Evolutionary conservation across 2,329 filamentous ascomycete genomes (phyloP).

Genomic region (Magnaporthiopsis rhizophila): DNA sequence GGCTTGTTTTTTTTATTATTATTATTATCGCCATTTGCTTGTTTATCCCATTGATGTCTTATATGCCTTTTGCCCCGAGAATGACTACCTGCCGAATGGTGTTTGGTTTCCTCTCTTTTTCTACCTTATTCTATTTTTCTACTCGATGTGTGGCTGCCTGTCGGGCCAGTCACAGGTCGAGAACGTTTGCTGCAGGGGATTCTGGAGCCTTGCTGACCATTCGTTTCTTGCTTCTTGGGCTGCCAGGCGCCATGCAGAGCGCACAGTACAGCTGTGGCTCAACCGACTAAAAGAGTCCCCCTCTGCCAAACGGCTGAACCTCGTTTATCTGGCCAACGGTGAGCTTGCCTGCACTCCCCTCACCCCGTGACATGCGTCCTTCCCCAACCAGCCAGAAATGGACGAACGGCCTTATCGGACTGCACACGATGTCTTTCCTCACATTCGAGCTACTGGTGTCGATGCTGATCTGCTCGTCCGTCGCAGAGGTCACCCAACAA

Average conservation of each 20-base stretch:
- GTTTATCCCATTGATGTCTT: not conserved
- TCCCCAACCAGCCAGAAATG: not conserved
- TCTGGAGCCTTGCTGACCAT: conserved; percentile 20
- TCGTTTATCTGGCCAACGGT: conserved; percentile 96
- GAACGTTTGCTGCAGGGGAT: not conserved
- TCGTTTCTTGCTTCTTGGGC: conserved; percentile 9
- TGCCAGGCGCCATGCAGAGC: conserved; percentile 77
- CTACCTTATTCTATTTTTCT: not conserved
- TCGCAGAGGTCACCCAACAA: conserved; percentile 84
- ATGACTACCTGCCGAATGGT: not conserved
- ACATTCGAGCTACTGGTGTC: conserved; percentile 5
- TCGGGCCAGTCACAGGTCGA: not conserved
- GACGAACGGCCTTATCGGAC: not conserved
- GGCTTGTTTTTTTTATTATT: not conserved
- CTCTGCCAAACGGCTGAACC: conserved; percentile 75
- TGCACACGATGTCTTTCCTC: conserved; percentile 8
- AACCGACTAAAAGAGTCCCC: conserved; percentile 82
- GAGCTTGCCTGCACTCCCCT: conserved; percentile 22
- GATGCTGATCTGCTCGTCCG: conserved; percentile 9
- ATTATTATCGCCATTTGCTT: not conserved
- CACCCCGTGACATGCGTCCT: not conserved
- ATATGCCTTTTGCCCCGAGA: not conserved
- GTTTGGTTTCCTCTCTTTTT: not conserved
- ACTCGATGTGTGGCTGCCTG: not conserved
- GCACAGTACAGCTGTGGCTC: conserved; percentile 87